Base-by-base conservation (phyloP, 2,329 filamentous ascomycete species). In the Xylariaceae sp. region DNA sequence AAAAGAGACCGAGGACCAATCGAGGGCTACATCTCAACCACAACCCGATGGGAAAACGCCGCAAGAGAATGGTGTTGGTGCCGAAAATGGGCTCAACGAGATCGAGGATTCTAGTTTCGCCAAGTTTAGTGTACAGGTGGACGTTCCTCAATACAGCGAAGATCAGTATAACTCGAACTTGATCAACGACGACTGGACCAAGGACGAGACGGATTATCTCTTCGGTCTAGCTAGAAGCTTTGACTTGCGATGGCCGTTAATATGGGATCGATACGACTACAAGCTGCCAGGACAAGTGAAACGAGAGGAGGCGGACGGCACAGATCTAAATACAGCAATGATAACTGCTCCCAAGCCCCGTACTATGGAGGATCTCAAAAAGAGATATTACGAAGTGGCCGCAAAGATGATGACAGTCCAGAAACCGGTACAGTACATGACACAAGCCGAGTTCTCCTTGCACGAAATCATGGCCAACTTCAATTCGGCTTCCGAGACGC, bases 191-290 rank as follows among this genome's bases (percentile, higher is more conserved):
- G 85, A 92, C 63, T 99, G 94, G 94, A 86, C 88, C 13, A 89
- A 87, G 65, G 87, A 94, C 64, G 94, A 99, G 72, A 99, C 94
- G 8, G 91, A 96, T 68, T 96, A 96, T 67, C 73, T 99, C 58
- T 80, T 97, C 68, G 76, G 82, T 2, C 69, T 92, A 34, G 88
- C 84, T 13, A 80, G 80, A 53, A 87, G 92, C 44, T 96, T 85
- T 67, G 90, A 95, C 66, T 79, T 96, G 56, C 86, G 94, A 61
- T 99, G 94, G 91, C 81, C 92, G 3, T 71, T 97, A 15, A 89
- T 99, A 56, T 89, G 87, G 77, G 94, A 99, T 70, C 88, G 92
- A 54, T 99, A 96, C 73, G 89, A 95, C 50, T 95, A 83, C 68
- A 72, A 74, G 29, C 68, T 72, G 1, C 70, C 72, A 16, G 60